Conservation (phyloP, 2,329 filamentous ascomycete species). For the Aschersonia sp. region DNA sequence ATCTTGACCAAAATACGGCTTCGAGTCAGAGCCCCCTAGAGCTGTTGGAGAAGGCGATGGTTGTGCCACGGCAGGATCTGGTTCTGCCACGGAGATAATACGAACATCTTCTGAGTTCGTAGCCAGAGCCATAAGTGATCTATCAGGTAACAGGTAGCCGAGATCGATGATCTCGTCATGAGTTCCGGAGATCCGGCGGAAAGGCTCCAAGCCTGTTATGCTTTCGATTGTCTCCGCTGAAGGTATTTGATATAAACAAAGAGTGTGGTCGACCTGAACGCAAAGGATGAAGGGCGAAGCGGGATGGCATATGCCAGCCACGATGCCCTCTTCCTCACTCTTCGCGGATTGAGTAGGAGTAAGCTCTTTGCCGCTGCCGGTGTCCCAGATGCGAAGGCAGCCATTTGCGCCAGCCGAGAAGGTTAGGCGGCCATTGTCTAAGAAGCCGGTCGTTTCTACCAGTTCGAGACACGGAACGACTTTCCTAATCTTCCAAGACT, state of each 20-base stretch:
- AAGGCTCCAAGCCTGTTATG: conserved; percentile 30
- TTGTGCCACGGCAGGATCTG: conserved; percentile 7
- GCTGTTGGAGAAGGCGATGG: conserved; percentile 6
- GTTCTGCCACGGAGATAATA: conserved; percentile 56
- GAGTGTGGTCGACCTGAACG: conserved; percentile 78
- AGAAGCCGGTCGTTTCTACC: conserved; percentile 71
- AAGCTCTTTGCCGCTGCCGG: conserved; percentile 61
- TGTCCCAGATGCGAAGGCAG: conserved; percentile 70
- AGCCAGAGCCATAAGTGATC: conserved; percentile 72
- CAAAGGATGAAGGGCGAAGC: conserved; percentile 60
- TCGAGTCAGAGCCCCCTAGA: conserved; percentile 12
- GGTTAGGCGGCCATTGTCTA: conserved; percentile 54
- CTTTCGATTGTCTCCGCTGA: conserved; percentile 21
- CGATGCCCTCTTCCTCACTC: conserved; percentile 50
- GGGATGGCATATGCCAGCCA: conserved; percentile 54
- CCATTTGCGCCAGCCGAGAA: conserved; percentile 81
- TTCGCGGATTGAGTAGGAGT: conserved; percentile 56
- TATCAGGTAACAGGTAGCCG: conserved; percentile 68
- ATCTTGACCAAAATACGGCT: conserved; percentile 80
- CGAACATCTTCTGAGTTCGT: conserved; percentile 92
- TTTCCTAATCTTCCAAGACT: conserved; percentile 68
- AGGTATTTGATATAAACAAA: conserved; percentile 52
- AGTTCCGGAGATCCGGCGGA: conserved; percentile 80
- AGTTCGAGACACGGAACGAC: conserved; percentile 77
- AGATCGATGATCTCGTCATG: conserved; percentile 97